Percentiles rank a stretch among this genome's conserved stretches.
Conservation (phyloP, 2,329 filamentous ascomycete species). For the Elsinoe necatrix region DNA sequence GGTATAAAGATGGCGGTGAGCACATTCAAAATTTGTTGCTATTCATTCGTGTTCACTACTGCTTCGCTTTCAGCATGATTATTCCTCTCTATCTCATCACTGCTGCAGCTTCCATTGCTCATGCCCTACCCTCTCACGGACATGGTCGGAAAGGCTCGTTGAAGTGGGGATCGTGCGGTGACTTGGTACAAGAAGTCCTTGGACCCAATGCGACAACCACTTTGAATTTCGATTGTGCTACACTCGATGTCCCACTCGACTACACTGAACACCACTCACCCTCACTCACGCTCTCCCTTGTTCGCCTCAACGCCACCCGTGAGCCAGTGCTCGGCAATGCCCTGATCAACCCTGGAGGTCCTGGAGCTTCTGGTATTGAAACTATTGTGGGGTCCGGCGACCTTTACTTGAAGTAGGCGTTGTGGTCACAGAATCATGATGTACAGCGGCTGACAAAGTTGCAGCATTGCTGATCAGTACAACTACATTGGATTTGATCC, state of each 20-base stretch:
- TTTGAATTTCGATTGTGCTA: slow-evolving; percentile 42
- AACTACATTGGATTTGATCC: slow-evolving; percentile 40
- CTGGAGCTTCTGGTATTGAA: slow-evolving; percentile 34
- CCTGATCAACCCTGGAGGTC: slow-evolving; percentile 38
- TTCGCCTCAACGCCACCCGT: slow-evolving; percentile 39
- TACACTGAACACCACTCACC: slow-evolving; percentile 23
- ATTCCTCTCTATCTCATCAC: neutral
- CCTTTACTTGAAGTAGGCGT: neutral
- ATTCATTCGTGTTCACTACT: neutral
- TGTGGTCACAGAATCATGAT: neutral
- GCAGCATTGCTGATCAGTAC: slow-evolving; percentile 29
- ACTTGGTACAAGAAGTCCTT: neutral
- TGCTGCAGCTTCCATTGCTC: neutral
- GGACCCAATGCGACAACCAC: slow-evolving; percentile 20
- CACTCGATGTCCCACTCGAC: slow-evolving; percentile 42
- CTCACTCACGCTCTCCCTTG: slow-evolving; percentile 37
- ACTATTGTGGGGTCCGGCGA: slow-evolving; percentile 24
- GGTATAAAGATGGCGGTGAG: neutral
- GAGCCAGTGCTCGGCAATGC: slow-evolving; percentile 34
- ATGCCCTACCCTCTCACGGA: neutral
- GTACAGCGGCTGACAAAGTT: neutral
- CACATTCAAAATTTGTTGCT: neutral
- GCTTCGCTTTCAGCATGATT: neutral
- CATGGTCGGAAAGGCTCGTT: neutral
- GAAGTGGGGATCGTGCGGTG: neutral